Evolutionary conservation across 2,329 filamentous ascomycete genomes (phyloP).

Genomic region (Diaporthe eres): DNA sequence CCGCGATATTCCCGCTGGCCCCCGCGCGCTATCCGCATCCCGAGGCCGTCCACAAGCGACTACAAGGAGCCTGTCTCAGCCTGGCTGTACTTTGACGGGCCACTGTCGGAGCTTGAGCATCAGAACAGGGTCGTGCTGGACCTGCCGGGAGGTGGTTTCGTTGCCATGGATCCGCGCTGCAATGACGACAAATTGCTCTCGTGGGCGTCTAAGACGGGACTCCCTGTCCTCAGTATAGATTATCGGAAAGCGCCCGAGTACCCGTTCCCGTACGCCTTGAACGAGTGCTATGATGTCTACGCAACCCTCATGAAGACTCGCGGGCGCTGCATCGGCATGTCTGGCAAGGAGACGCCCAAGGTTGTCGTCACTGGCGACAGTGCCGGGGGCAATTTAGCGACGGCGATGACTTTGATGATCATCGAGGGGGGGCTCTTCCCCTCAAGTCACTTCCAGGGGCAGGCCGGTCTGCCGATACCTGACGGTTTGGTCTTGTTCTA

Average conservation of each 20-base stretch:
- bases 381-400: constrained; percentile 84
- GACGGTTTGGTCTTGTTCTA: constrained; percentile 90
- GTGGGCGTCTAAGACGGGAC: constrained; percentile 89
- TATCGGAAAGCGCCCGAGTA: constrained; percentile 90
- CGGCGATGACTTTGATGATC: constrained; percentile 89
- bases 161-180: constrained; percentile 95
- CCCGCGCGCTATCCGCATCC: constrained; percentile 86
- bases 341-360: constrained; percentile 74
- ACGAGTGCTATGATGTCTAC: constrained; percentile 91
- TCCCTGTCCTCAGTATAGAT: constrained; percentile 92
- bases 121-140: constrained; percentile 88
- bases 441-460: constrained; percentile 67
- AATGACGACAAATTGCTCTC: constrained; percentile 94
- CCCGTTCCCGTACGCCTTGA: constrained; percentile 87
- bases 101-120: constrained; percentile 80
- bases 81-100: constrained; percentile 96
- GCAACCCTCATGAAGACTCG: constrained; percentile 78
- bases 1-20: constrained; percentile 86
- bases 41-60: constrained; percentile 82
- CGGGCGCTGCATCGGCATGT: constrained; percentile 83
- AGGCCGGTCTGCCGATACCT: constrained; percentile 77
- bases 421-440: constrained; percentile 78
- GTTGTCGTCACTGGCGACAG: constrained; percentile 85
- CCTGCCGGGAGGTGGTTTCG: constrained; percentile 93
- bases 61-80: constrained; percentile 87